Base-by-base conservation (phyloP, 768 basidiomycete species). In the Calocybe cyanea region DNA sequence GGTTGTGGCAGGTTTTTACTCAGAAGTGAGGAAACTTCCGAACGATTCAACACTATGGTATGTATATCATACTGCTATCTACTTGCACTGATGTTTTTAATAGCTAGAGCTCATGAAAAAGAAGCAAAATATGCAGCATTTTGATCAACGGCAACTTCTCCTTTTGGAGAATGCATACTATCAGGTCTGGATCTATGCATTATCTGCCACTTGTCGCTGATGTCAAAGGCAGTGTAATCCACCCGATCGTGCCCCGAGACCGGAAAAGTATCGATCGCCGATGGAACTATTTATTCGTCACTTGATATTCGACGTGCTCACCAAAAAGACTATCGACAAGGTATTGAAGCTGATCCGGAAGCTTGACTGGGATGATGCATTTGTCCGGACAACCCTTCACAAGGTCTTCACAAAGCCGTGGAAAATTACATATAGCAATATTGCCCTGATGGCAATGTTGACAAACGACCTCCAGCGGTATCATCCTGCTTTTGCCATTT, bases 131-230 rank as follows among this genome's bases (percentile, higher is more conserved):
- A 77, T 92, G 71, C 85, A 92, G 53, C 92, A 97, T 60, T 80
- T 99, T 25, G 96, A 98, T 63, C 86, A 91, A 59, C 75, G 93
- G 14, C 92, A 98, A 58, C 69, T 84, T 5, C 75, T 97, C 13
- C 68, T 97, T 50, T 77, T 99, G 23, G 96, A 98, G 64, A 99
- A 99, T 62, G 96, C 96, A 0, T 99, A 96, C 63, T 98, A 98
- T 63, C 93, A 93, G 78, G 92, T 92, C 38, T 38, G 64, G 51
- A 8, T 7, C 17, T 38, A 4, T 5, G 7, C 37, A 13, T 20
- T 13, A 21, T 21, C 35, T 25, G 14, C 35, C 19, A 6, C 23
- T 8, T 8, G 40, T 17, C 19, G 25, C 31, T 45, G 19, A 56
- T 25, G 31, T 30, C 13, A 6, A 31, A 15, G 25, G 23, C 51